Conservation (phyloP, 495 filamentous ascomycete species). For the Podospora anserina region DNA sequence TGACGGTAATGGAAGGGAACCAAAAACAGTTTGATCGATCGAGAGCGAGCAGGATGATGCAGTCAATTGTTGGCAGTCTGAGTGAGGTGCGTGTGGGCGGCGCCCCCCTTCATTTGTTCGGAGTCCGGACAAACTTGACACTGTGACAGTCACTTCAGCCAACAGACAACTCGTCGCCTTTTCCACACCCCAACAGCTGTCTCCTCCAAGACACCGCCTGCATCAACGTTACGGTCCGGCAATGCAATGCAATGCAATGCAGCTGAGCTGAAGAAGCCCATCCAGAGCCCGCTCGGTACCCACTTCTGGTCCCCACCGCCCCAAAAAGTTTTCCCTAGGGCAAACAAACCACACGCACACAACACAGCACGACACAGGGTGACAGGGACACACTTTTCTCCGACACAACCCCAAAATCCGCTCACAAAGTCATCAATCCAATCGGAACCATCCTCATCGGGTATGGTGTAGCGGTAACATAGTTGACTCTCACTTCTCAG, state of each 20-base stretch:
- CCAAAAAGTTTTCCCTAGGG: background rate
- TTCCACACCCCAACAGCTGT: background rate
- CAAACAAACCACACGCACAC: background rate
- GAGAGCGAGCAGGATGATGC: background rate
- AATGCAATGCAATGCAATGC: background rate
- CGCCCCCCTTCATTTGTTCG: background rate
- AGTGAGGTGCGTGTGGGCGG: background rate
- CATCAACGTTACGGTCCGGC: background rate
- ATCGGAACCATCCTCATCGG: slow-evolving; percentile 15
- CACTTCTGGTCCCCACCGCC: background rate
- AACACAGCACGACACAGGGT: background rate
- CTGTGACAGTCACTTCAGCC: background rate
- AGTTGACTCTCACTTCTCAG: slow-evolving; percentile 16
- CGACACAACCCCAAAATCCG: background rate
- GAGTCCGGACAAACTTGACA: slow-evolving; percentile 19
- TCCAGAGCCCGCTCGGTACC: background rate
- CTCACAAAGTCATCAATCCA: background rate
- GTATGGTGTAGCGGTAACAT: slow-evolving; percentile 20
- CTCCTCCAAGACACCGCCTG: background rate
- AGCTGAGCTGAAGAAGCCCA: background rate
- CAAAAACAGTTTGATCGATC: background rate
- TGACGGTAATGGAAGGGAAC: background rate
- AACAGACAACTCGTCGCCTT: background rate
- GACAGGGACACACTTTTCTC: background rate
- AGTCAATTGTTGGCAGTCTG: background rate